Evolutionary conservation across 495 filamentous ascomycete genomes (phyloP), one percentile per base, ranked within the genome.

Genomic region (Penicillium roqueforti): DNA sequence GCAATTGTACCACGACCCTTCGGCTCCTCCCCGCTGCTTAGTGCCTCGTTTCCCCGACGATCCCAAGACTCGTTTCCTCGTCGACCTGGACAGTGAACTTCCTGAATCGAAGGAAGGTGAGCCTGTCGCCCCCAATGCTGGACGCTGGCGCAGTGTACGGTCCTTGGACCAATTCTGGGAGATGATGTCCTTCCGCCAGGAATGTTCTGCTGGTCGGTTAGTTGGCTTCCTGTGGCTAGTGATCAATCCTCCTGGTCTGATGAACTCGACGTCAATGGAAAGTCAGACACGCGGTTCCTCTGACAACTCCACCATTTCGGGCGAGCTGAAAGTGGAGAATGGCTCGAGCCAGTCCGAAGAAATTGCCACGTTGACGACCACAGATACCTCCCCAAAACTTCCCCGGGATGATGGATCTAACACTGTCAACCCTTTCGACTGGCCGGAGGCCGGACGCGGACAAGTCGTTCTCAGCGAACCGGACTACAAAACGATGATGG

Each of bases 221-320:
- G 95, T 96, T 0, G 95, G 93, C 1, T 99, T 99, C 62, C 74
- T 97, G 10, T 99, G 93, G 93, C 68, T 96, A 25, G 84, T 96
- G 9, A 86, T 97, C 51, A 86, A 60, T 56, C 81, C 84, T 39
- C 68, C 62, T 11, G 75, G 69, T 13, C 57, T 68, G 45, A 61
- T 69, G 40, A 72, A 70, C 48, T 69, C 72, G 31, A 70, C 67
- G 18, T 67, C 68, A 23, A 74, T 73, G 69, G 62, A 65, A n/a
- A 72, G 67, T 36, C 63, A 59, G 13, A 61, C 62, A 14, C 26
- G 60, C 9, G 25, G 53, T 8, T 18, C 55, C 18, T 6, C 51
- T 18, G 45, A 59, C 20, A 28, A 51, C 0, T 38, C 0, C 45
- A 3, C 34, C 20, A 57, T 43, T 1, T 19, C 47, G 36, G 51